These are phyloP conservation scores for carrot (Daucus carota) DNA, from an alignment of 129 eudicot species.

Conservation along the genomic window DH1_v3.0 NC_030386.2:32318501-32319000, in stretches of 20 bases:
- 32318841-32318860: conserved; percentile 66
- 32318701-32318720: not conserved
- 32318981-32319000: conserved; percentile 86
- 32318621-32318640: not conserved
- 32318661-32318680: not conserved
- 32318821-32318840: conserved; percentile 96
- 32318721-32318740: conserved; percentile 93
- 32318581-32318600: not conserved
- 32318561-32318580: not conserved
- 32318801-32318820: conserved; percentile 98
- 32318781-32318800: conserved; percentile 93
- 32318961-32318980: conserved; percentile 67
- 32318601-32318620: no score
- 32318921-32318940: conserved; percentile 55
- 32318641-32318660: not conserved
- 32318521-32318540: no score
- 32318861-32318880: not conserved
- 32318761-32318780: conserved; percentile 96
- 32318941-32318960: conserved; percentile 74
- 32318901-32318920: no score
- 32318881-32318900: not conserved
- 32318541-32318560: not conserved
- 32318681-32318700: not conserved
- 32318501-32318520: not conserved
- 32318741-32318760: conserved; percentile 98